Percentiles rank a stretch among this genome's conserved stretches.
Evolutionary conservation across 2,329 filamentous ascomycete genomes (phyloP).

Genomic region (Epichloe elymi): DNA sequence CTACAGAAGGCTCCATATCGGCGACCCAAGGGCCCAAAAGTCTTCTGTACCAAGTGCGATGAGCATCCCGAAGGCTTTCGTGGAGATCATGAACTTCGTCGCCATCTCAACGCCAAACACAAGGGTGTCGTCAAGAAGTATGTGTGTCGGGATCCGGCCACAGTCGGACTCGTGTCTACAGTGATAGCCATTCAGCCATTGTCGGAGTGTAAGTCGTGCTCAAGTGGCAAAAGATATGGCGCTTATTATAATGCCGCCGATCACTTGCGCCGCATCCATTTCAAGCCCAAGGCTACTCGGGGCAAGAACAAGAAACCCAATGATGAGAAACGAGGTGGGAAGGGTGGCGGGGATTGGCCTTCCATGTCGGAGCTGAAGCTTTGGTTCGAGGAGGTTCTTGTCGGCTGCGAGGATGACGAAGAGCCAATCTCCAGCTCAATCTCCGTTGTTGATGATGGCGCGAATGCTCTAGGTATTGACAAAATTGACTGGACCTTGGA

Average conservation of each 20-base stretch:
- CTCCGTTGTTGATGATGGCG: constrained; percentile 17
- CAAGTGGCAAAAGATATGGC: constrained; percentile 63
- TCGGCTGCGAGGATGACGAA: constrained; percentile 27
- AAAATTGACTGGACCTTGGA: background rate
- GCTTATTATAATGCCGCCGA: constrained; percentile 93
- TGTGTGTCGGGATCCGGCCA: constrained; percentile 41
- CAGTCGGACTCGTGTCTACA: constrained; percentile 24
- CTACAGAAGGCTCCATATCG: constrained; percentile 33
- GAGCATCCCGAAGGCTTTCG: constrained; percentile 69
- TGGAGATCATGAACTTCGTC: constrained; percentile 68
- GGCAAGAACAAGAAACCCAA: constrained; percentile 25
- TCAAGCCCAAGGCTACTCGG: constrained; percentile 49
- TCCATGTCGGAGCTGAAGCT: constrained; percentile 43
- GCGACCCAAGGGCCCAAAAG: constrained; percentile 57
- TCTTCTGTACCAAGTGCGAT: constrained; percentile 56
- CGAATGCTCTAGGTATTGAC: constrained; percentile 2
- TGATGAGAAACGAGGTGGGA: constrained; percentile 41
- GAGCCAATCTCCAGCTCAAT: background rate
- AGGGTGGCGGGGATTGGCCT: constrained; percentile 40
- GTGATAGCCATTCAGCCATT: constrained; percentile 50
- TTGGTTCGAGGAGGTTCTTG: constrained; percentile 39
- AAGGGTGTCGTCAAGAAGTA: constrained; percentile 39
- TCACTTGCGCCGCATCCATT: constrained; percentile 78
- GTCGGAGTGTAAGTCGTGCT: constrained; percentile 72
- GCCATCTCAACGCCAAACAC: constrained; percentile 57